Conservation (phyloP, 129 eudicot genomes). For the Smallanthus sonchifolius region DNA sequence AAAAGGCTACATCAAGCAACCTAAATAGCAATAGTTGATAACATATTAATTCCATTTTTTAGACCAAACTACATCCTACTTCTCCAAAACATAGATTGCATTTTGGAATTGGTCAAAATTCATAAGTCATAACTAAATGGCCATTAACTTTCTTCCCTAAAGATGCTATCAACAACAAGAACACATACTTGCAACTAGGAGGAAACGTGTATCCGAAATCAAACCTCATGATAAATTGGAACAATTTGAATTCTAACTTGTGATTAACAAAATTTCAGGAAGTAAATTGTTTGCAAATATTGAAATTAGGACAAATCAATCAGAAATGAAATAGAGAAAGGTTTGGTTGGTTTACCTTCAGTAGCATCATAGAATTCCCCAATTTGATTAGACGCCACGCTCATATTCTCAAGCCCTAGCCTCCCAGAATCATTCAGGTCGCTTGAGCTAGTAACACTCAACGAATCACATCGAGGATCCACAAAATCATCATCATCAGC, state of each 20-base stretch:
- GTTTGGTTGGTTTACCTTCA: slow-evolving; percentile 25
- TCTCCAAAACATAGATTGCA: not conserved
- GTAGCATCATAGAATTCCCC: slow-evolving; percentile 40
- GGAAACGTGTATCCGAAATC: not conserved
- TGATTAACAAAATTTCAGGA: no score
- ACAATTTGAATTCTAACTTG: no score
- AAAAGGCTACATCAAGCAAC: no score
- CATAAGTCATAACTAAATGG: not conserved
- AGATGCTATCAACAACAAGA: not conserved
- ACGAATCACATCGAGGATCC: slow-evolving; percentile 37
- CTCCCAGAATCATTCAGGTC: slow-evolving; percentile 35
- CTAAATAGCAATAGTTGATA: not conserved
- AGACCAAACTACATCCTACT: slow-evolving; percentile 4
- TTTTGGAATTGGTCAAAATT: not conserved
- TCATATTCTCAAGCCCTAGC: slow-evolving; percentile 27
- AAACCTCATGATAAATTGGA: not conserved
- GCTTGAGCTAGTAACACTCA: slow-evolving; percentile 30
- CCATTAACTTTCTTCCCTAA: not conserved
- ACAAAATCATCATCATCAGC: slow-evolving; percentile 23
- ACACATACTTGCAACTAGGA: no score
- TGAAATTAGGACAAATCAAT: not conserved
- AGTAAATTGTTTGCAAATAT: no score
- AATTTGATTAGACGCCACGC: slow-evolving; percentile 29
- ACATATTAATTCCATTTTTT: not conserved
- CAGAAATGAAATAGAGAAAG: not conserved